Evolutionary conservation across 148 eudicot species (phyloP).

Genomic region (Chenopodium quinoa): DNA sequence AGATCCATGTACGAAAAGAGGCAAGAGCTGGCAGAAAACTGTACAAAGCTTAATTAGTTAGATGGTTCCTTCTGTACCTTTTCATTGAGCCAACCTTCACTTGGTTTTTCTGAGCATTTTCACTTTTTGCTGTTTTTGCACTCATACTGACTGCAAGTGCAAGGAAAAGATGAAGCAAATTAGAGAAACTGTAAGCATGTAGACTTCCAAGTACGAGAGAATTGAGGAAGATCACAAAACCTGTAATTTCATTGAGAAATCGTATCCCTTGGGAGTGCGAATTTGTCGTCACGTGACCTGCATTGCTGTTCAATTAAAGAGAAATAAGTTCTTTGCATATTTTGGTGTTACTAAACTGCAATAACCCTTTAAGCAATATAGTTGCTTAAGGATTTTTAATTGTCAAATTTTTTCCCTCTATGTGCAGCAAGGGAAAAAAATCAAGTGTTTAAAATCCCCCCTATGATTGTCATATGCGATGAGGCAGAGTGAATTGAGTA

Average conservation of each 20-base stretch:
- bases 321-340: background rate
- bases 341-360: background rate
- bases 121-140: constrained; percentile 35
- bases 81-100: constrained; percentile 35
- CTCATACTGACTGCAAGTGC: constrained; percentile 42
- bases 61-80: constrained; percentile 38
- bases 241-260: constrained; percentile 85
- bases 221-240: constrained; percentile 32
- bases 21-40: background rate
- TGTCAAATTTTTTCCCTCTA: background rate
- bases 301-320: constrained; percentile 50
- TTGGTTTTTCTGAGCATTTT: constrained; percentile 28
- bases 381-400: background rate
- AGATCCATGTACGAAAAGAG: background rate
- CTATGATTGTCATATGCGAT: background rate
- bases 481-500: background rate
- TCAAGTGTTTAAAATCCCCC: background rate
- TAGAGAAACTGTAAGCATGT: background rate
- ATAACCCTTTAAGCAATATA: background rate
- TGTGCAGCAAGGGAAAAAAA: constrained; percentile 3
- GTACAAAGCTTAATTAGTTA: background rate
- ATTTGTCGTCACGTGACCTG: constrained; percentile 74
- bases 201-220: background rate
- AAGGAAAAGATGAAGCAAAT: background rate
- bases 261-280: constrained; percentile 81